Base-by-base conservation (phyloP, 1,284 basidiomycete genomes). In the Cryptococcus depauperatus region DNA sequence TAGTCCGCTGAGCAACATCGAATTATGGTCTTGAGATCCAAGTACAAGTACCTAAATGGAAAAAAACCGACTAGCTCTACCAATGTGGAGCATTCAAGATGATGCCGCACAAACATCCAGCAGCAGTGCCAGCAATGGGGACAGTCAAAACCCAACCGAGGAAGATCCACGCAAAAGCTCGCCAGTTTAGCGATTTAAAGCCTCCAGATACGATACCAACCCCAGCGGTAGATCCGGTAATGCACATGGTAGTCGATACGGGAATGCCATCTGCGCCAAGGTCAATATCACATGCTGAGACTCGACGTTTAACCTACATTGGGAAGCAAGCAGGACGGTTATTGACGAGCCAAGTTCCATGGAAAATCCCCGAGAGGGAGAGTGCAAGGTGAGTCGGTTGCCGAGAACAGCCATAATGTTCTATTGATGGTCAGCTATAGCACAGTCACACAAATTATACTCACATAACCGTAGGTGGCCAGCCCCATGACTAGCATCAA, bases 311-410 rank as follows among this genome's bases (percentile, higher is more conserved):
- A 30, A 37, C 21, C 13, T 16, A 46, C 37, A 48, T 19, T 48
- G 72, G 5, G 72, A 73, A 8, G 73, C 73, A 37, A 75, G 63
- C 35, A 75, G 62, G 52, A 75, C 70, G 29, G 71, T 73, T 56
- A 74, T 71, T 37, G 72, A 59, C 1, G 73, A 64, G 9, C 72
- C 74, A 26, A 75, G 57, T 57, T 76, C 74, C 74, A 76, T 76
- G 7, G 66, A 68, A 61, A 74, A 73, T 19, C 74, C 75, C 44
- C 75, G 69, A 9, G 71, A 73, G 3, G 74, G 75, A 1, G 73
- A 74, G 51, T 66, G 61, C 37, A 74, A 63, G 7, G 74, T 75
- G 46, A 75, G 63, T 22, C 64, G 61, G 68, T 75, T 75, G 25
- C 73, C 73, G 48, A 75, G 62, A 13, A 70, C 66, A 3, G 51